These are phyloP conservation scores for Solanum medicagineum DNA, from an alignment of 257 asterid genomes.

Conservation along the genomic window DNA sequence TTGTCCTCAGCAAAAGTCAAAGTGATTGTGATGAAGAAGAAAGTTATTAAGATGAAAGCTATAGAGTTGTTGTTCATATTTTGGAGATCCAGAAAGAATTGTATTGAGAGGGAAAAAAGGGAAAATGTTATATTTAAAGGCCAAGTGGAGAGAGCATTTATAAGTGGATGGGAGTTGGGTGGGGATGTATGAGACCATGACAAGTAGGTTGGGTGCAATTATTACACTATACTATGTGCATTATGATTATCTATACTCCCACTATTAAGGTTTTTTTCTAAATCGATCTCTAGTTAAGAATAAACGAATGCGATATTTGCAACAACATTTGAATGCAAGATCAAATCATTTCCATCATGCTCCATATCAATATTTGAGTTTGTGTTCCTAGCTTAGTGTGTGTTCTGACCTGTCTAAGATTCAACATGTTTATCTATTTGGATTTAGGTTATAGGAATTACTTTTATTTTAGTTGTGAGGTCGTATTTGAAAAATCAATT, in stretches of 20 bases:
- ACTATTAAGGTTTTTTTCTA: not conserved
- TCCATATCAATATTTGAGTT: too few species aligned
- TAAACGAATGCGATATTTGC: not conserved
- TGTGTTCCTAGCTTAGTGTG: too few species aligned
- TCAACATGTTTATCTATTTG: not conserved
- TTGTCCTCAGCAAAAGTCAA: conserved; percentile 9
- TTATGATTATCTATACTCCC: not conserved
- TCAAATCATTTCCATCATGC: too few species aligned
- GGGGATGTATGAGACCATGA: not conserved
- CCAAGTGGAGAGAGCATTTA: not conserved
- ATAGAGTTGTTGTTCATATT: conserved; percentile 24
- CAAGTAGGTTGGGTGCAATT: not conserved
- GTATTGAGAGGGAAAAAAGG: not conserved
- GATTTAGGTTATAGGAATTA: too few species aligned
- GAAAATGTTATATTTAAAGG: not conserved
- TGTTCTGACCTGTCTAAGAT: too few species aligned
- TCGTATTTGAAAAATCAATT: too few species aligned
- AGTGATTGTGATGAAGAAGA: conserved; percentile 25
- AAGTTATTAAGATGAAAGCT: not conserved
- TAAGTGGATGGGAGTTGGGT: conserved; percentile 35
- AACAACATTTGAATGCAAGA: too few species aligned
- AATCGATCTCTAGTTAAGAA: not conserved
- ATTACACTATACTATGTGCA: not conserved
- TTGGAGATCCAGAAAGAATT: not conserved
- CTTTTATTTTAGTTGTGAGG: too few species aligned